Evolutionary conservation across 163 green algal genomes (phyloP).

Genomic region (Scenedesmus sp.): DNA sequence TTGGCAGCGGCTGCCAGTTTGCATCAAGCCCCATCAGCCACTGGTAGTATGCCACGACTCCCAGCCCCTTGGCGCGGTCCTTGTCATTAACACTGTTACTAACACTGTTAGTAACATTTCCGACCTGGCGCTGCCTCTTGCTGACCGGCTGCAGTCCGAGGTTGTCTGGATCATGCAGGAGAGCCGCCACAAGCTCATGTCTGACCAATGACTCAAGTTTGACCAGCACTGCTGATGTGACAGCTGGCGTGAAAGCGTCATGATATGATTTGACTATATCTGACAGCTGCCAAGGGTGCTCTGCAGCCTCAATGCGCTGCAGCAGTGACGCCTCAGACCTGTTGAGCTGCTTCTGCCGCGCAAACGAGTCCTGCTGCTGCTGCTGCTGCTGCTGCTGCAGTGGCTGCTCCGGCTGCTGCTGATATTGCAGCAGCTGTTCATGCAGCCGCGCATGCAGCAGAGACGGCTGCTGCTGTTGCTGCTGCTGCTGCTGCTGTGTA

Average conservation of each 20-base stretch:
- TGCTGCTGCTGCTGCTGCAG: slow-evolving; percentile 6
- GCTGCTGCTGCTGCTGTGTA: neutral
- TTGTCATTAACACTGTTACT: slow-evolving; percentile 1
- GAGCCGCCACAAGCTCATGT: neutral
- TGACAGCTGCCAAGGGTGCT: neutral
- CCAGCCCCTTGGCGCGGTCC: neutral
- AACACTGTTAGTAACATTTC: neutral
- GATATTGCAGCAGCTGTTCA: neutral
- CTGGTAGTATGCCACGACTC: neutral
- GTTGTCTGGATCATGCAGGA: neutral
- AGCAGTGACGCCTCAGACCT: neutral
- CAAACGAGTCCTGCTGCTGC: neutral
- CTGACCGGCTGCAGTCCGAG: neutral
- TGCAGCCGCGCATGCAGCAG: neutral
- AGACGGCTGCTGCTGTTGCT: neutral
- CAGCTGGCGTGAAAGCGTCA: neutral
- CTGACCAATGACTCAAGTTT: neutral
- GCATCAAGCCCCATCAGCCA: neutral
- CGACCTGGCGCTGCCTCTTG: neutral
- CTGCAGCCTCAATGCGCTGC: neutral
- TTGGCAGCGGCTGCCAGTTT: neutral
- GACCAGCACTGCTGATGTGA: neutral
- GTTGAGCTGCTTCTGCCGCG: neutral
- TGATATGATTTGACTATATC: neutral
- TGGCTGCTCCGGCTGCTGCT: neutral